Percentiles rank a stretch among this genome's conserved stretches.
Evolutionary conservation across 495 filamentous ascomycete species (phyloP).

Genomic region (Aspergillus diversus): DNA sequence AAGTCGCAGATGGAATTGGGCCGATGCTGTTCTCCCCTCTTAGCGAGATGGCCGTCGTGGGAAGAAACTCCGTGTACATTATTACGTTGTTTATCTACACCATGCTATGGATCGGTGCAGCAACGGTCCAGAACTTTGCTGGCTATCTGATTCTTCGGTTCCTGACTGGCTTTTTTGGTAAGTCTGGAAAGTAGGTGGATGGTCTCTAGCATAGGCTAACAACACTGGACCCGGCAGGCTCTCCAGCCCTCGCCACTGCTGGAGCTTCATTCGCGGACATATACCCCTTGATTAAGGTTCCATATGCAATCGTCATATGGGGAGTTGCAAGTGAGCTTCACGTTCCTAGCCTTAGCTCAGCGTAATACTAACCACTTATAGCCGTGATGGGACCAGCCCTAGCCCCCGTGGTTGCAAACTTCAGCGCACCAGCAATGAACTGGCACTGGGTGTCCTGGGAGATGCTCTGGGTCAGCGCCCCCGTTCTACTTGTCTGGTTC

Average conservation of each 20-base stretch:
- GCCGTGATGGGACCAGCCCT: conserved; percentile 42
- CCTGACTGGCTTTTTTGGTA: conserved; percentile 48
- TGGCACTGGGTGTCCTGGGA: conserved; percentile 60
- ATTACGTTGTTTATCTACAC: conserved; percentile 48
- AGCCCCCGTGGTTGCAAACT: conserved; percentile 61
- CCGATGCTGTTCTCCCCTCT: conserved; percentile 49
- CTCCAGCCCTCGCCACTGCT: conserved; percentile 49
- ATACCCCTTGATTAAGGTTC: conserved; percentile 48
- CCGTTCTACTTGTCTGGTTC: conserved; percentile 46
- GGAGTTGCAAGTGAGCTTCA: conserved; percentile 26
- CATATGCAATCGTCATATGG: conserved; percentile 54
- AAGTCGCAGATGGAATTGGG: conserved; percentile 27
- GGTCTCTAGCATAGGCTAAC: neutral
- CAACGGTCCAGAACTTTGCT: conserved; percentile 42
- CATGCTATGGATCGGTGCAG: conserved; percentile 41
- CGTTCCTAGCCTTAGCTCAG: neutral
- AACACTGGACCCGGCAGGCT: conserved; percentile 22
- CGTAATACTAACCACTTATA: neutral
- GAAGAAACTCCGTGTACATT: conserved; percentile 53
- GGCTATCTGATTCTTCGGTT: conserved; percentile 51
- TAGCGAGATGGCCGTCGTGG: conserved; percentile 48
- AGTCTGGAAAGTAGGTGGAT: neutral
- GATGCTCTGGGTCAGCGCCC: conserved; percentile 42
- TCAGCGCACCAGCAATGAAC: conserved; percentile 52
- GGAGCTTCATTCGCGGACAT: conserved; percentile 56